Evolutionary conservation across 495 filamentous ascomycete genomes (phyloP), one percentile per base, ranked within the genome.

Genomic region (Cercophora samala): DNA sequence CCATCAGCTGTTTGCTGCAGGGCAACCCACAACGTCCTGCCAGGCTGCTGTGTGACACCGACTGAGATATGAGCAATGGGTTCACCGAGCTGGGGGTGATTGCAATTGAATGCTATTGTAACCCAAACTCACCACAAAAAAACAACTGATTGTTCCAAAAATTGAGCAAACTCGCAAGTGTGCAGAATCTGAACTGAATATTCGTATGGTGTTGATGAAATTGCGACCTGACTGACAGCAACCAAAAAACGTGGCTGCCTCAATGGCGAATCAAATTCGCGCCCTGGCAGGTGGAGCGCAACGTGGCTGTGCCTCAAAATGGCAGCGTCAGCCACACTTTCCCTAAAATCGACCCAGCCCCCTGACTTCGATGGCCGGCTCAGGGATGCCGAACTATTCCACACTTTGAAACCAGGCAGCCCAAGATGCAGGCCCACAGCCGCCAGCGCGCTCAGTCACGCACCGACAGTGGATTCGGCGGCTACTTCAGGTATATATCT

Each of bases 391-490:
- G 25, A 61, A 51, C 64, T 64, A 63, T 66, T n/a, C 64, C 64
- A 63, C 63, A 52, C 66, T 24, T 24, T 61, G 60, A 66, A 66
- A 60, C 66, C 60, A 66, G 56, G 64, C 64, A 69, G 25, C 64
- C 68, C 64, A 66, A 37, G 58, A 69, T 66, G 68, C 52, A 55
- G 68, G 68, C 68, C 68, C 68, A 69, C 68, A 46, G 25, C 46
- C 60, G 55, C 54, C 37, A 46, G 63, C 42, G 60, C 60, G 26
- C 63, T 29, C 25, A 19, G 21, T 19, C 52, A 61, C 68, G 56
- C 55, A 17, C 13, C 11, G 13, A 46, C 37, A 46, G 59, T 61
- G 58, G 62, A 60, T 32, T 46, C 25, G 8, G 15, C 42, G 11
- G 29, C 21, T 53, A 54, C 58, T 19, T 21, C 17, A 42, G 32